Evolutionary conservation across 352 stramenopile genomes (phyloP).

Genomic region (Phytophthora hybrid): DNA sequence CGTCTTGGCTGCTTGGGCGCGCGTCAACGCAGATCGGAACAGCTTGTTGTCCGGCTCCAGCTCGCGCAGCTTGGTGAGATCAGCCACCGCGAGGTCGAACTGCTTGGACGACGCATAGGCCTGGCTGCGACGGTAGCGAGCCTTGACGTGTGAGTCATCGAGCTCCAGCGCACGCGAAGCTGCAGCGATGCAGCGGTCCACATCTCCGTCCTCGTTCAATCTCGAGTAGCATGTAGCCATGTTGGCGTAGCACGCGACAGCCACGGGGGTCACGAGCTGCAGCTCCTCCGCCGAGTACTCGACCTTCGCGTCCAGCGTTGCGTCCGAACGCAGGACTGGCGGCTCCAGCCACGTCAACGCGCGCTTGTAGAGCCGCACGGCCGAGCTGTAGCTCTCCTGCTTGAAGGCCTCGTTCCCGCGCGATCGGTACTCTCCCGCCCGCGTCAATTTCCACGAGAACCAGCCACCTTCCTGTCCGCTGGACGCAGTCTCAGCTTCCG

Average conservation of each 20-base stretch:
- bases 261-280: conserved; percentile 40
- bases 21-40: conserved; percentile 46
- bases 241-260: conserved; percentile 64
- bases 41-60: conserved; percentile 59
- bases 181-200: conserved; percentile 59
- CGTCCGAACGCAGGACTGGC: conserved; percentile 32
- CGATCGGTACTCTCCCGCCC: conserved; percentile 52
- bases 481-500: background rate
- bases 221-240: conserved; percentile 71
- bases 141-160: conserved; percentile 64
- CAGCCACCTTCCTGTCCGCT: conserved; percentile 31
- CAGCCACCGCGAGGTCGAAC: conserved; percentile 62
- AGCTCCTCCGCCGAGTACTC: conserved; percentile 51
- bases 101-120: conserved; percentile 62
- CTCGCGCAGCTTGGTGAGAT: conserved; percentile 49
- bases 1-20: conserved; percentile 38
- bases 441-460: conserved; percentile 62
- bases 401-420: conserved; percentile 73
- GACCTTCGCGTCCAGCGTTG: conserved; percentile 36
- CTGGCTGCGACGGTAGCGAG: conserved; percentile 72
- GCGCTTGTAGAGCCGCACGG: conserved; percentile 55
- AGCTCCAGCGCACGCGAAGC: conserved; percentile 54
- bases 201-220: conserved; percentile 25
- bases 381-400: conserved; percentile 34
- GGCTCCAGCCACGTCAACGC: conserved; percentile 67